Evolutionary conservation across 768 basidiomycete genomes (phyloP), one percentile per base, ranked within the genome.

Genomic region (Sarcodon sp.): DNA sequence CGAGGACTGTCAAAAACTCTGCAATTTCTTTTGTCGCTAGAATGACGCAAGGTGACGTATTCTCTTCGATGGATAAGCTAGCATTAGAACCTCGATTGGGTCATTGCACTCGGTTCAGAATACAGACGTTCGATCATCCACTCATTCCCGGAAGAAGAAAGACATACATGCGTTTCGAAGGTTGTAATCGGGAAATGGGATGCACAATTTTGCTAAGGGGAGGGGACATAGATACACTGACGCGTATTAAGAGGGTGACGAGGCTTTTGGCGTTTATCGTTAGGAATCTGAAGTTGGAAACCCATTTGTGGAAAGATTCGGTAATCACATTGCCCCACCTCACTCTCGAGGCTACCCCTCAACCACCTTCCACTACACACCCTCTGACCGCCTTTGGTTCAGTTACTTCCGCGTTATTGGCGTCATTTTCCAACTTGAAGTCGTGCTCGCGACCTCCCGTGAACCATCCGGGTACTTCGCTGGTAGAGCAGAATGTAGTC

Each of bases 91-190:
- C 93, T 6, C 80, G 80, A 34, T 66, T 97, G 18, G 94, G 94
- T 2, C 84, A 94, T 56, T 98, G 93, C 59, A 68, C 77, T 6
- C 76, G 77, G 15, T 94, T 90, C 63, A 74, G 81, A 33, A 75
- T 98, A 6, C 91, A 96, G 63, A 96, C 96, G 0, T 97, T 86
- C 61, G 94, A 97, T 53, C 93, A 99, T 63, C 74, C 79, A 10
- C 71, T 93, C 36, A 99, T 98, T 37, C 91, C 93, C n/a, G 92
- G 91, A 15, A 76, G 76, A 13, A 75, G 96, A 48, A 99, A 99
- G 69, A 90, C 94, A 0, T 87, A 90, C 59, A 92, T 99, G 90
- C 83, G 96, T 1, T 98, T 99, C 57, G 96, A 99, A 64, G 94
- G 94, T 1, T 96, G 93, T 57, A 85, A 77, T 59, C 76, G 77